Conservation (phyloP, 2,329 filamentous ascomycete species). For the Beauveria rudraprayagi region DNA sequence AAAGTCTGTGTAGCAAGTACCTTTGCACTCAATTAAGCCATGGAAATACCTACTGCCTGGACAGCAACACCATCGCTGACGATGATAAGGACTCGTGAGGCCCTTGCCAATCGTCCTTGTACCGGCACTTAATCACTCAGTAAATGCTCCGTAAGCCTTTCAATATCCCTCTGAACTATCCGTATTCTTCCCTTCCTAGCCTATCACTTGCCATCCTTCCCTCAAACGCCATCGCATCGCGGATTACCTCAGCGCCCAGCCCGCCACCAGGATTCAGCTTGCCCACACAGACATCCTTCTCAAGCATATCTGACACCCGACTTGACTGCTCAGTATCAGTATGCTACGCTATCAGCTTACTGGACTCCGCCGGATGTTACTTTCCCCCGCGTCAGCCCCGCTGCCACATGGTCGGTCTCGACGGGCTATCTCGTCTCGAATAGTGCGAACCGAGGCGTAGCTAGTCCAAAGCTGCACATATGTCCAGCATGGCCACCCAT, state of each 20-base stretch:
- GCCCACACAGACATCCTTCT: not conserved
- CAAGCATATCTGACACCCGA: not conserved
- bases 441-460: not conserved
- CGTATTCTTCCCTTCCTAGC: not conserved
- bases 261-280: not conserved
- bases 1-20: not conserved
- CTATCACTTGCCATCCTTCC: not conserved
- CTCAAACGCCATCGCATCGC: not conserved
- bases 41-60: not conserved
- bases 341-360: not conserved
- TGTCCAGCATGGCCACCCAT: not conserved
- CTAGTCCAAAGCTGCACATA: not conserved
- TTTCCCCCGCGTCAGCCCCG: not conserved
- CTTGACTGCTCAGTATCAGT: not conserved
- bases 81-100: not conserved
- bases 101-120: not conserved
- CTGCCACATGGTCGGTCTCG: not conserved
- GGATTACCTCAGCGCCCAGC: slow-evolving; percentile 6
- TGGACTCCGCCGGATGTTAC: not conserved
- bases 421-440: not conserved
- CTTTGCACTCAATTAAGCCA: not conserved
- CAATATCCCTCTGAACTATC: too few relatives aligned
- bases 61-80: not conserved
- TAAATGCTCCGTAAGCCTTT: not conserved
- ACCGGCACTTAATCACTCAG: not conserved